Percentiles rank a stretch among this genome's conserved stretches.
These are phyloP conservation scores for Ustilago bromivora DNA, from an alignment of 1,284 basidiomycete species.

Conservation along the genomic window DNA sequence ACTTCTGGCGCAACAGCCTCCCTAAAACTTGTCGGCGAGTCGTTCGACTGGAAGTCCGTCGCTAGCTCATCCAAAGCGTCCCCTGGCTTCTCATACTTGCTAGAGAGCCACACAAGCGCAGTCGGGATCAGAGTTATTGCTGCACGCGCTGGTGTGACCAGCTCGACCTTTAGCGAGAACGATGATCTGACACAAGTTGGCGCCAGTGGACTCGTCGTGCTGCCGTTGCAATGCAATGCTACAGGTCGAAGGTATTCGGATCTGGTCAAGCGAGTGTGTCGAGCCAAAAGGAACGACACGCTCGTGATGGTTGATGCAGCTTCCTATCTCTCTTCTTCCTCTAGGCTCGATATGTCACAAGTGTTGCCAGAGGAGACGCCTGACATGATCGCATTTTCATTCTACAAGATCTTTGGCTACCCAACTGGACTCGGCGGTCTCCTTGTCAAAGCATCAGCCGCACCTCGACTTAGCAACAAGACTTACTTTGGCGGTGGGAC, in stretches of 20 bases:
- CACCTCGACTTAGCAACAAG: constrained; percentile 36
- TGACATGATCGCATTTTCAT: constrained; percentile 57
- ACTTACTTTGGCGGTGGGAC: constrained; percentile 56
- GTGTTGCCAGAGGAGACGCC: constrained; percentile 25
- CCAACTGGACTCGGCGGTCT: constrained; percentile 58
- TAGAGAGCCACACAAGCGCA: constrained; percentile 54
- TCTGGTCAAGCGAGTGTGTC: constrained; percentile 25
- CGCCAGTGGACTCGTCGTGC: constrained; percentile 25
- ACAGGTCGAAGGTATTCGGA: constrained; percentile 46
- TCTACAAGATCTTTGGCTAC: constrained; percentile 61
- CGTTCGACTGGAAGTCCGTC: constrained; percentile 36
- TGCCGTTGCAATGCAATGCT: constrained; percentile 61
- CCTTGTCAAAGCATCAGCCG: constrained; percentile 41
- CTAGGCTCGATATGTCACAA: constrained; percentile 17
- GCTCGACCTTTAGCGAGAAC: constrained; percentile 11
- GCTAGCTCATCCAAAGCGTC: not conserved
- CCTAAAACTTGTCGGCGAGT: constrained; percentile 53
- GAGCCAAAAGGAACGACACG: constrained; percentile 6
- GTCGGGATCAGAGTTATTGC: constrained; percentile 54
- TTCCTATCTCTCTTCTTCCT: constrained; percentile 55
- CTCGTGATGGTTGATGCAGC: constrained; percentile 54
- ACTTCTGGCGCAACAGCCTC: constrained; percentile 55
- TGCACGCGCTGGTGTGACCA: constrained; percentile 7
- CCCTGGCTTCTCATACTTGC: constrained; percentile 34
- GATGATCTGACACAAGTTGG: not conserved